A percentile compares a stretch with the other conserved stretches of the same genome.
Evolutionary conservation across 164 flowering plant genomes (phyloP).

Genomic region (Stephania japonica): DNA sequence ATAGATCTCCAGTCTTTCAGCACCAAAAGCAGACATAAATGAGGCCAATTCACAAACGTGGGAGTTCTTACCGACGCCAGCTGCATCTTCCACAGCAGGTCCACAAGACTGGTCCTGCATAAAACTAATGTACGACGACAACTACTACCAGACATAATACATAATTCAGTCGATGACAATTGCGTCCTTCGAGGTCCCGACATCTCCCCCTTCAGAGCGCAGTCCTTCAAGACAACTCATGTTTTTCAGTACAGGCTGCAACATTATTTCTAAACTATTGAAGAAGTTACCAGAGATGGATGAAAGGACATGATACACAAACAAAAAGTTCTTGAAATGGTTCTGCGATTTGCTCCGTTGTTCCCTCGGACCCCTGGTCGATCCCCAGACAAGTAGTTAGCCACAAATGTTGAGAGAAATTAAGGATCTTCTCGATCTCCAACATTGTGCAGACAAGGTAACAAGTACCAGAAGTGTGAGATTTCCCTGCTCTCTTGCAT

Average conservation of each 20-base stretch:
- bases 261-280: not conserved
- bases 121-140: not conserved
- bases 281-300: not conserved
- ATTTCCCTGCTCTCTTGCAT: not conserved
- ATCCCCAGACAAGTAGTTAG: not conserved
- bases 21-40: not conserved
- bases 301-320: not conserved
- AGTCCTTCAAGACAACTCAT: conserved; percentile 1
- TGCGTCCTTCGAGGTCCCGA: not conserved
- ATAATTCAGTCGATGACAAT: not conserved
- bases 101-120: not conserved
- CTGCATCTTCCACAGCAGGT: not conserved
- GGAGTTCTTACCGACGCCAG: not conserved
- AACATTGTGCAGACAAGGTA: not conserved
- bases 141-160: not conserved
- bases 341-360: not conserved
- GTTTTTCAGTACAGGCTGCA: not conserved
- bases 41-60: not conserved
- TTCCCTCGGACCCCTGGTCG: not conserved
- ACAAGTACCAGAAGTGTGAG: not conserved
- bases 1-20: not conserved
- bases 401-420: not conserved
- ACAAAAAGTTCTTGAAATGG: not conserved
- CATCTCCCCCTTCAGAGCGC: not conserved
- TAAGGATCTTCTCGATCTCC: not conserved